Percentiles rank a stretch among this genome's conserved stretches.
Conservation (phyloP, 2,329 filamentous ascomycete species). For the Dactylellina parvicollis region DNA sequence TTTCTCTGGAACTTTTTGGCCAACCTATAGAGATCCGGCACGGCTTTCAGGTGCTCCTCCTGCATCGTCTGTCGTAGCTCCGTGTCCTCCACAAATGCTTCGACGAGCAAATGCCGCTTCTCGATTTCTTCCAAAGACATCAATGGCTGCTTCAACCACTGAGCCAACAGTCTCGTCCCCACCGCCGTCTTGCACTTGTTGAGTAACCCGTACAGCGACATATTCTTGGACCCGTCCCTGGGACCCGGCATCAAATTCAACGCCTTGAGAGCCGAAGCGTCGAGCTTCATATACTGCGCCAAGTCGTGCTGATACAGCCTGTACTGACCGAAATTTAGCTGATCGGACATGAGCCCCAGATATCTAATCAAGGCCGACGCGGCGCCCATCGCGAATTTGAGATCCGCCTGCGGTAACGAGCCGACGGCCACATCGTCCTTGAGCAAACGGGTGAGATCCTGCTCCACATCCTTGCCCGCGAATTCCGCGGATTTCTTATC, state of each 20-base stretch:
- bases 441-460: conserved; percentile 86
- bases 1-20: conserved; percentile 95
- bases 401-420: conserved; percentile 84
- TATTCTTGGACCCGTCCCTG: conserved; percentile 92
- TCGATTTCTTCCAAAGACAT: conserved; percentile 92
- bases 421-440: conserved; percentile 83
- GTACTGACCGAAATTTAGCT: conserved; percentile 96
- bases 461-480: conserved; percentile 89
- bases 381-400: conserved; percentile 95
- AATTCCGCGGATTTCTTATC: conserved; percentile 82
- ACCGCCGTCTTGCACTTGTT: conserved; percentile 98
- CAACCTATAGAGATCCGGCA: conserved; percentile 91
- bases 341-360: conserved; percentile 79
- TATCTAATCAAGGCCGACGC: conserved; percentile 95
- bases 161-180: conserved; percentile 85
- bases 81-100: conserved; percentile 92
- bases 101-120: conserved; percentile 89
- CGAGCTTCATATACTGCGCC: conserved; percentile 97
- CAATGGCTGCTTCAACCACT: conserved; percentile 97
- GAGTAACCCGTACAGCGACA: conserved; percentile 92
- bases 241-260: conserved; percentile 97
- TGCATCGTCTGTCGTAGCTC: conserved; percentile 95
- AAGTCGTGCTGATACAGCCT: conserved; percentile 97
- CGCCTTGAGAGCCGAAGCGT: conserved; percentile 91
- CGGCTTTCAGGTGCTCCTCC: conserved; percentile 90